These are phyloP conservation scores for Trichothecium sympodiale DNA, from an alignment of 2,329 filamentous ascomycete genomes.

Conservation along the genomic window DNA sequence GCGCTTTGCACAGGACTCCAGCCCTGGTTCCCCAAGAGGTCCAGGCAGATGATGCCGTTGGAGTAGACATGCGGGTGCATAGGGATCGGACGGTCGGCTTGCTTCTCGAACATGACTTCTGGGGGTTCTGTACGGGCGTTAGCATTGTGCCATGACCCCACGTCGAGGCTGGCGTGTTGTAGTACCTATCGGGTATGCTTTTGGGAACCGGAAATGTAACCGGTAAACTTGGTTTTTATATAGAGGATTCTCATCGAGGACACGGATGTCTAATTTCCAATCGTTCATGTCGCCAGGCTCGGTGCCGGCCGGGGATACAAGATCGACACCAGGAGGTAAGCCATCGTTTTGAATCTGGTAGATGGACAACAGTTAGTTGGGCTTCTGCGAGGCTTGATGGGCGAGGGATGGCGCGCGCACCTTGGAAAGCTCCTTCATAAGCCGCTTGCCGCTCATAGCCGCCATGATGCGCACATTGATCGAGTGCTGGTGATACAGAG, in stretches of 20 bases:
- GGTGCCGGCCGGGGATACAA: slow-evolving; percentile 64
- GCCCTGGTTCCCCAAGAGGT: slow-evolving; percentile 75
- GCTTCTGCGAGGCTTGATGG: background rate
- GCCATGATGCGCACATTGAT: slow-evolving; percentile 16
- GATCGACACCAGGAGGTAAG: slow-evolving; percentile 59
- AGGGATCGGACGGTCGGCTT: slow-evolving; percentile 59
- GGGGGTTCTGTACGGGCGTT: slow-evolving; percentile 58
- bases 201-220: slow-evolving; percentile 76
- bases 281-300: slow-evolving; percentile 65
- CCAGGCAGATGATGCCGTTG: slow-evolving; percentile 96
- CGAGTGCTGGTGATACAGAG: background rate
- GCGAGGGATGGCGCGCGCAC: slow-evolving; percentile 18
- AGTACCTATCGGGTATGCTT: slow-evolving; percentile 81
- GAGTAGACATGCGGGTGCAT: slow-evolving; percentile 97
- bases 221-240: slow-evolving; percentile 74
- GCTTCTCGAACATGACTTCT: slow-evolving; percentile 77
- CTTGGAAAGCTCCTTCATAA: slow-evolving; percentile 50
- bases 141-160: background rate
- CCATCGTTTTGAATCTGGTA: slow-evolving; percentile 40
- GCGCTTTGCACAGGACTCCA: slow-evolving; percentile 98
- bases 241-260: slow-evolving; percentile 82
- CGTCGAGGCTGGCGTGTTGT: background rate
- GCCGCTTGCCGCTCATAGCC: slow-evolving; percentile 42
- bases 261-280: slow-evolving; percentile 86
- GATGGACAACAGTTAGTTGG: slow-evolving; percentile 3